Evolutionary conservation across 352 stramenopile species (phyloP), one percentile per base, ranked within the genome.

Genomic region (Globisporangium emineosum): DNA sequence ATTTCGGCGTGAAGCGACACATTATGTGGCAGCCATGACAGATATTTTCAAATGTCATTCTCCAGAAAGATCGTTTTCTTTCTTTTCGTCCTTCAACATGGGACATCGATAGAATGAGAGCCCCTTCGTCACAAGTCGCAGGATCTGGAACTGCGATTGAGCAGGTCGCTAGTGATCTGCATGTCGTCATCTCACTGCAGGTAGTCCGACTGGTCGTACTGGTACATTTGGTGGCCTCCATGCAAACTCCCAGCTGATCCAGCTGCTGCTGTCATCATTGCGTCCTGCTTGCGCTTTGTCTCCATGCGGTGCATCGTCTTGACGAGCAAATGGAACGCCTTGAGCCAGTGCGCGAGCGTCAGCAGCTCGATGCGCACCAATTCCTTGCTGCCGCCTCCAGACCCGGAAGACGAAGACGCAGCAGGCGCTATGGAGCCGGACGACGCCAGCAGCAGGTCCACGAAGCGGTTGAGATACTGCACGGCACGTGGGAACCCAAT

Each of bases 301-400:
- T 92, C 79, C 58, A 84, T 61, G 32, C 81, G 81, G 37, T 83
- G 67, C 47, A 89, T 75, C 62, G 71, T 73, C 60, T 90, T 93
- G 29, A 77, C 65, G 35, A 93, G 58, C 10, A 65, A 59, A 17
- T 89, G 68, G 54, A 88, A 93, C 10, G 70, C 70, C 49, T 85
- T 85, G 33, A 91, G 68, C 83, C 83, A 93, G 40, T 89, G 80
- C 25, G 69, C 42, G 5, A 83, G 67, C 27, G 75, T 75, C 53
- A 90, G 68, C 54, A 91, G 62, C 56, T 93, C 81, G 12, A 78
- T 72, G 7, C 75, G 76, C 30, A 78, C 72, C 1, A 9, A 56
- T 23, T 79, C 71, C 45, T 80, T 73, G 42, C 60, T 77, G 40
- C 62, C 53, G 32, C 53, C 19, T 15, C 27, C 21, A 29, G 43